Base-by-base conservation (phyloP, 345 rosid species). In the Noccaea bulbosa region DNA sequence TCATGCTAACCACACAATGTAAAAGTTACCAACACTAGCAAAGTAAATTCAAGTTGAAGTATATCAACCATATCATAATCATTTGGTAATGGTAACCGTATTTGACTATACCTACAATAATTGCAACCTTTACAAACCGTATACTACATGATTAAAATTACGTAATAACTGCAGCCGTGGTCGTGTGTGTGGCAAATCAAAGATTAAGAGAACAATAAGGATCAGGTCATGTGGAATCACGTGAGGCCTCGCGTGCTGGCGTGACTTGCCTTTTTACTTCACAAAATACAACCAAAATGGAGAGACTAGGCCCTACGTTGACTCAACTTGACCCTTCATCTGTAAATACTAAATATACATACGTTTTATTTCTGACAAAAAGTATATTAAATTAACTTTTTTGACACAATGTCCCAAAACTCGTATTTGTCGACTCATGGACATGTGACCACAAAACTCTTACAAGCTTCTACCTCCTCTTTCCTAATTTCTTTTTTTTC, bases 191-290 rank as follows among this genome's bases (percentile, higher is more conserved):
- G 11, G 9, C 9, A 17, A 33, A 62, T 46, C 33, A 62, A 32
- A 55, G 8, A 37, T 32, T 5, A 33, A 33, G 35, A 33, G 35
- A 63, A 65, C 27, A 78, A 69, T 35, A 0, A 35, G n/a, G 33
- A 17, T 6, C 3, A 65, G 65, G 77, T 70, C 84, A 76, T 79
- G 82, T 79, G 85, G 62, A 52, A 20, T 49, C 83, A 82, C 83
- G 81, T 80, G 83, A 75, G 39, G 58, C 56, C n/a, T 55, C 78
- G 85, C 80, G 83, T 81, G 84, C 81, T 67, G 71, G 82, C 78
- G 69, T 77, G 79, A 65, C 72, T 52, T 45, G 17, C 75, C 78
- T 76, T 78, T 78, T 71, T 66, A 67, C 69, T 57, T 47, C 57
- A 69, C 8, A 33, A 73, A 68, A 43, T 34, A 40, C 33, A 53